Evolutionary conservation across 2,329 filamentous ascomycete species (phyloP), one percentile per base, ranked within the genome.

Genomic region (Calonectria henricotiae): DNA sequence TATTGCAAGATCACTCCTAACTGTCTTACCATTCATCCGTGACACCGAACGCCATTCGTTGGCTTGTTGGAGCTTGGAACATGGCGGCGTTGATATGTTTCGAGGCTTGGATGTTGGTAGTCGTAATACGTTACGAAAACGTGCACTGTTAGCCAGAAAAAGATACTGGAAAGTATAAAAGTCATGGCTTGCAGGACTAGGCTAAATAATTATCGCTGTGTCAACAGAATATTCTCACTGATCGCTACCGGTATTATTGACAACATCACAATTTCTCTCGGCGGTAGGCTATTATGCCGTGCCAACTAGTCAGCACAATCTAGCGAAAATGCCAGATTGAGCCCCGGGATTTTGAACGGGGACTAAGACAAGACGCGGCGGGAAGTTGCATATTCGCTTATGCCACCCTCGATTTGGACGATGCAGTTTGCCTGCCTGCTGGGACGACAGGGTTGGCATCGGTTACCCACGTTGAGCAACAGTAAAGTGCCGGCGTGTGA

Each of bases 331-430:
- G 15, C n/a, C 15, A 7, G 51, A 41, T 39, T 13, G 54, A 12
- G 30, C 8, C 20, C 23, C 44, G 32, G 20, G 32, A 27, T 5
- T 20, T 17, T 37, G 55, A 35, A 62, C 32, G 37, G 11, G 32
- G 15, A 44, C 39, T 55, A 62, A 65, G 67, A 65, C 67, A 17
- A 37, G 17, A 67, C 58, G 62, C 58, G 51, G 41, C 35, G 55
- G 37, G 67, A 67, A 77, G 73, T 44, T 55, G 54, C 64, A 69
- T 64, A 43, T 51, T 78, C 76, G 76, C 76, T 78, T 77, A 73
- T 58, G 62, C 47, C 54, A 68, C 61, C 66, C 74, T 77, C 54
- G 64, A 68, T 55, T 61, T 61, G 65, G 65, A 55, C 58, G 37
- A 25, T 63, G 47, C 47, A 44, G 63, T 65, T 74, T 77, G 66